A percentile compares a stretch with the other conserved stretches of the same genome.
These are phyloP conservation scores for Crassisporium funariophilum DNA, from an alignment of 768 basidiomycete species.

Conservation along the genomic window DNA sequence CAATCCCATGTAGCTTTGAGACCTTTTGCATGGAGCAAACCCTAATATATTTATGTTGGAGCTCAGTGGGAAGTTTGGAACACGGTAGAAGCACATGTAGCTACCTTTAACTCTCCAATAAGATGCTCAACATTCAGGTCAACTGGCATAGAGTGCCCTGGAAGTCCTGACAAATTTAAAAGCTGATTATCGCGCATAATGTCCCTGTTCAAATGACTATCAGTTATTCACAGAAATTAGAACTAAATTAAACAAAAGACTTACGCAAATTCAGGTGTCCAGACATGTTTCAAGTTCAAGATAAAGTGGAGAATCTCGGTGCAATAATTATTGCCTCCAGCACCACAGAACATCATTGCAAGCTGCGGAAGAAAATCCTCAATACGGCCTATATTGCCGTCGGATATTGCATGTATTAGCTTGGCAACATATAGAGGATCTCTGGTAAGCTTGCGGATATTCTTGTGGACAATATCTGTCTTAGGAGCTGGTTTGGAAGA, in stretches of 20 bases:
- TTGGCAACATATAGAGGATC: slow-evolving; percentile 27
- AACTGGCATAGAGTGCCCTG: slow-evolving; percentile 32
- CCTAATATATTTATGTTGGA: no score
- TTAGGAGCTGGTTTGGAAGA: background rate
- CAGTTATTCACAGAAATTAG: background rate
- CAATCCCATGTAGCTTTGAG: no score
- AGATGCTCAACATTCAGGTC: slow-evolving; percentile 39
- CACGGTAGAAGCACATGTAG: no score
- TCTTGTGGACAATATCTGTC: slow-evolving; percentile 8
- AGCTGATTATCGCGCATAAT: slow-evolving; percentile 31
- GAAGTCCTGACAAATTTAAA: slow-evolving; percentile 28
- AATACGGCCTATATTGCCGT: slow-evolving; percentile 30
- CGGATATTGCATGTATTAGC: slow-evolving; percentile 20
- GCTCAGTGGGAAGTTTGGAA: no score
- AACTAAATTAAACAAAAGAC: background rate
- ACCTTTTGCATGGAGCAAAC: no score
- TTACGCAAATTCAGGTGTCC: slow-evolving; percentile 28
- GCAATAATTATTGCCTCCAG: slow-evolving; percentile 25
- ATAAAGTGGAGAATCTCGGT: slow-evolving; percentile 16
- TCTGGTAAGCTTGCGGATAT: slow-evolving; percentile 21
- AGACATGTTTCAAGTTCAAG: slow-evolving; percentile 22
- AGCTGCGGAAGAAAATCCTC: slow-evolving; percentile 23
- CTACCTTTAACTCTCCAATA: slow-evolving; percentile 13
- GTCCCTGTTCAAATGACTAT: slow-evolving; percentile 18
- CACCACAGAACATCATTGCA: slow-evolving; percentile 23